These are phyloP conservation scores for Penicillium tannophilum DNA, from an alignment of 495 filamentous ascomycete genomes.

Conservation along the genomic window DNA sequence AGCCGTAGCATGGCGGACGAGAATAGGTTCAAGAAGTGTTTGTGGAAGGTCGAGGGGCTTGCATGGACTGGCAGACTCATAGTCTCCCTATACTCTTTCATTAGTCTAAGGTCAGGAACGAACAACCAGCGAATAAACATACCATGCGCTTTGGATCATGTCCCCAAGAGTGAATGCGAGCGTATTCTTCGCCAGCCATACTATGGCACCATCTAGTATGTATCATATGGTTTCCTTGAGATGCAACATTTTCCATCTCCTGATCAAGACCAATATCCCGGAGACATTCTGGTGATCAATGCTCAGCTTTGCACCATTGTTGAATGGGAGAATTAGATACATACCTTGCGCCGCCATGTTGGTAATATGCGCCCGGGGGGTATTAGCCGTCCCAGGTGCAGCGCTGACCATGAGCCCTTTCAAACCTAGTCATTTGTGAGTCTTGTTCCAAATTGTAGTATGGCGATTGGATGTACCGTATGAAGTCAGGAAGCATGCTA, in stretches of 20 bases:
- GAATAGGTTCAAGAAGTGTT: slow-evolving; percentile 47
- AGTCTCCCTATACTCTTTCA: not conserved
- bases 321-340: not conserved
- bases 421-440: not conserved
- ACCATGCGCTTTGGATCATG: not conserved
- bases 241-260: no score
- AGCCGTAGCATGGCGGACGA: slow-evolving; percentile 35
- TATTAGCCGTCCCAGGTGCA: not conserved
- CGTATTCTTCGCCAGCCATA: not conserved
- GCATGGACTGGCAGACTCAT: slow-evolving; percentile 32
- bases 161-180: slow-evolving; percentile 1
- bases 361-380: slow-evolving; percentile 5
- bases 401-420: not conserved
- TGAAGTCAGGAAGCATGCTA: no score
- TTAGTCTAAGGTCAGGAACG: not conserved
- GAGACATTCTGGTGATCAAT: no score
- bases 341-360: slow-evolving; percentile 5
- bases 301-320: no score
- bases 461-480: no score
- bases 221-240: no score
- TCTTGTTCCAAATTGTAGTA: no score
- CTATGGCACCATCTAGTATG: not conserved
- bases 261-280: no score
- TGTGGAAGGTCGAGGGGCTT: slow-evolving; percentile 45
- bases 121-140: not conserved